Evolutionary conservation across 2,329 filamentous ascomycete species (phyloP).

Genomic region (Penicillium sp.): DNA sequence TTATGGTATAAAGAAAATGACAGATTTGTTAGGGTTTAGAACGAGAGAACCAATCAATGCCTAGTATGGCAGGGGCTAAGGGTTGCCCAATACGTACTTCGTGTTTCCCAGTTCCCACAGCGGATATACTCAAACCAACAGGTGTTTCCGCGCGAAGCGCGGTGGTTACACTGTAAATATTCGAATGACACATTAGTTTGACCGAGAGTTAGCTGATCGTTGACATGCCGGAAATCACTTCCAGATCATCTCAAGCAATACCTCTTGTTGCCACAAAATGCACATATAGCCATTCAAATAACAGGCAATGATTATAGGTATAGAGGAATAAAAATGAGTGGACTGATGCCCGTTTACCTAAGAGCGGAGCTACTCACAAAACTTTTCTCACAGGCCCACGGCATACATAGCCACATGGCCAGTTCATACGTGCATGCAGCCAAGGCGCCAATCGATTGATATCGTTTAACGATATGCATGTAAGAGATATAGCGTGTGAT

Average conservation of each 20-base stretch:
- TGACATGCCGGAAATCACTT: neutral
- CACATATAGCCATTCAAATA: neutral
- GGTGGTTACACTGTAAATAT: neutral
- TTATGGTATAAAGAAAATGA: neutral
- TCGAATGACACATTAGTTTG: neutral
- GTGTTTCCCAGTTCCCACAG: neutral
- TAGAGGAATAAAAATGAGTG: neutral
- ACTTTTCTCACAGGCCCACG: neutral
- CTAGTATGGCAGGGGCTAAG: neutral
- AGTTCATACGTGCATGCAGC: conserved; percentile 1
- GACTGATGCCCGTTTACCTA: neutral
- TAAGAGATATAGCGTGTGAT: neutral
- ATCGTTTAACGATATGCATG: neutral
- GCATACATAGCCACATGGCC: conserved; percentile 1
- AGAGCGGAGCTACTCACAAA: neutral
- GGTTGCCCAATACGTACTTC: neutral
- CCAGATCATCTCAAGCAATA: neutral
- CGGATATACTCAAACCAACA: neutral
- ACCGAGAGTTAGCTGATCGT: neutral
- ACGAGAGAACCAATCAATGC: neutral
- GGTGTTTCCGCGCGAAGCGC: neutral
- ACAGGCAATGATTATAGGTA: neutral
- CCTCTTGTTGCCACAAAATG: neutral
- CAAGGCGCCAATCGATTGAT: neutral
- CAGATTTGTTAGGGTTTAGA: neutral